phyloP scores from a whole-genome alignment of 1,284 basidiomycete species.

The Mycosarcoma mackinlayi region DNA sequence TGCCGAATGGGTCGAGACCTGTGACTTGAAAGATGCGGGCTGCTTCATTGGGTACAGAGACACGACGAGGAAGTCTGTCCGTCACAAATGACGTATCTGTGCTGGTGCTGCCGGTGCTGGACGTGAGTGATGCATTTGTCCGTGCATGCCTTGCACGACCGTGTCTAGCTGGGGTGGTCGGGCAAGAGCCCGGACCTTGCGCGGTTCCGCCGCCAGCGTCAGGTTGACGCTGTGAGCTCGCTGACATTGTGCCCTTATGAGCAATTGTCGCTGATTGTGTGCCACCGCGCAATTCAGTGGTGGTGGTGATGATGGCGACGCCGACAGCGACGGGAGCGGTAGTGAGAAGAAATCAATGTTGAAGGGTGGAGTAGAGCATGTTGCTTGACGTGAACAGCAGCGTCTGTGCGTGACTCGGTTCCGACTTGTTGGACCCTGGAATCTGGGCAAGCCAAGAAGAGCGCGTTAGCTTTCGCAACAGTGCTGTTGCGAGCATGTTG shows the following conservation, averaged over 20 bases:
- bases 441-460: not conserved
- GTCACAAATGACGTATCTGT: conserved; percentile 1
- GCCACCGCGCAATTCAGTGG: not conserved
- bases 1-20: conserved; percentile 40
- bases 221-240: conserved; percentile 2
- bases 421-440: conserved; percentile 35
- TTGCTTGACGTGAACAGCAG: not conserved
- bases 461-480: conserved; percentile 6
- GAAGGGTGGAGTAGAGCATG: not conserved
- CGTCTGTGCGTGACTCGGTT: conserved; percentile 39
- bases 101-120: conserved; percentile 19
- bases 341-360: conserved; percentile 3
- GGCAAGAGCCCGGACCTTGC: conserved; percentile 3
- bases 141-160: conserved; percentile 38
- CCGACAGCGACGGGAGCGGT: no score
- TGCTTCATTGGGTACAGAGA: conserved; percentile 25
- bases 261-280: not conserved
- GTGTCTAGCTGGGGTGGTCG: conserved; percentile 14
- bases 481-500: no score
- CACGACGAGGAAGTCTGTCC: conserved; percentile 8
- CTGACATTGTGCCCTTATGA: conserved; percentile 14
- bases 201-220: conserved; percentile 1
- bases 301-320: conserved; percentile 9
- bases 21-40: conserved; percentile 37
- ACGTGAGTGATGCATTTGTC: conserved; percentile 47